Percentiles rank a stretch among this genome's conserved stretches.
These are phyloP conservation scores for Clarireedia hainanense DNA, from an alignment of 2,329 filamentous ascomycete species.

Conservation along the genomic window DNA sequence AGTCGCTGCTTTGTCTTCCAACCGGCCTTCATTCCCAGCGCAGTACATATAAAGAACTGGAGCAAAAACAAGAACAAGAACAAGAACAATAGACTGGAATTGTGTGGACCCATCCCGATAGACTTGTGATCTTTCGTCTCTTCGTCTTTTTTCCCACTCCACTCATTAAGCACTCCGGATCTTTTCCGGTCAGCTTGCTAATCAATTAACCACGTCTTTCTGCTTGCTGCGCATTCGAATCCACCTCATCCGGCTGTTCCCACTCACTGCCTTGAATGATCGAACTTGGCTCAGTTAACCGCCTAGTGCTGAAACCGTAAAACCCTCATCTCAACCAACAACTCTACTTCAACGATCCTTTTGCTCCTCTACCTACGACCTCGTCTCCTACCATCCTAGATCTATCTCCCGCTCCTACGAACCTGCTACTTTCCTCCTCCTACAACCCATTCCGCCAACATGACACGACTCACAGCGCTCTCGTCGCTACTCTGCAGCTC, in stretches of 20 bases:
- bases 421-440: not conserved
- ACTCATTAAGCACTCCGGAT: too few relatives aligned
- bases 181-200: not conserved
- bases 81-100: not conserved
- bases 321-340: not conserved
- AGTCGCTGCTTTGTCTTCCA: too few relatives aligned
- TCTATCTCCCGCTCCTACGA: not conserved
- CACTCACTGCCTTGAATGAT: too few relatives aligned
- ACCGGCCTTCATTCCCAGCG: too few relatives aligned
- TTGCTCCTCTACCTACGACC: not conserved
- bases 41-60: not conserved
- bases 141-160: not conserved
- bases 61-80: too few relatives aligned
- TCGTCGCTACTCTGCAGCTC: not conserved
- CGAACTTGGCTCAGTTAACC: not conserved
- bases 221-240: too few relatives aligned
- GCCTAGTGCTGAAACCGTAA: not conserved
- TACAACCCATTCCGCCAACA: not conserved
- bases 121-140: not conserved
- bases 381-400: not conserved
- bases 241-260: too few relatives aligned
- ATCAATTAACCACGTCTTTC: not conserved
- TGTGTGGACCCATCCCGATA: not conserved
- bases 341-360: not conserved
- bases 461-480: slow-evolving; percentile 1